Base-by-base conservation (phyloP, 257 asterid species). In the Plantago elongata region DNA sequence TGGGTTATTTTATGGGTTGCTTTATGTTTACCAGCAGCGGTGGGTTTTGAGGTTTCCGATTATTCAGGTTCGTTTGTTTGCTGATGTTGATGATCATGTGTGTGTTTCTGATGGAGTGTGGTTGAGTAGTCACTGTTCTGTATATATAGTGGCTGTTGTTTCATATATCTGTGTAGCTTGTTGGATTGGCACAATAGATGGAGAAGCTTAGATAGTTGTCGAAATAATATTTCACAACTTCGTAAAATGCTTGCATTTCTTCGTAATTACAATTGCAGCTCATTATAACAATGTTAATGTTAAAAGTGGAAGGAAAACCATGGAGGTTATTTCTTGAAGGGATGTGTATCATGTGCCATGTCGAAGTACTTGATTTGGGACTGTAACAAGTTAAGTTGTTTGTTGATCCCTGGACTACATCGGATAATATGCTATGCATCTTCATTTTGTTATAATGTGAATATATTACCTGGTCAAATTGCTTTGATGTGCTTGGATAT, bases 31-130 rank as follows among this genome's bases (percentile, higher is more conserved):
- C 68, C 74, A 67, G 69, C 71, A 72, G 74, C 81, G 96, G 57
- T 89, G 97, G 97, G 87, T 89, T 64, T 71, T 89, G 69, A 82
- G 69, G 17, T 93, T 93, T 70, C 99, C 97, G 13, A 82, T 93
- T 44, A 66, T 93, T 69, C 99, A 93, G 97, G 99, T 93, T 34
- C 0, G 69, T 34, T 50, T 5, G 18, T 50, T 29, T 27, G 45
- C 38, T 57, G 16, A 16, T 29, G 49, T 45, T 51, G 17, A 55
- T 45, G 51, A n/a, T 42, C 51, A 3, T 58, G 58, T 58, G 62
- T 51, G 16, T 15, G 12, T 13, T 17, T 16, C 59, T 62, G 59
- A 34, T 64, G 12, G 5, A 27, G 55, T 9, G 29, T 64, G 45
- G 37, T 52, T 37, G 5, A 48, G 12, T 30, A 14, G 9, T 38